These are phyloP conservation scores for Zychaea mexicana DNA, from an alignment of 371 early-diverging fungal genomes.

Conservation along the genomic window DNA sequence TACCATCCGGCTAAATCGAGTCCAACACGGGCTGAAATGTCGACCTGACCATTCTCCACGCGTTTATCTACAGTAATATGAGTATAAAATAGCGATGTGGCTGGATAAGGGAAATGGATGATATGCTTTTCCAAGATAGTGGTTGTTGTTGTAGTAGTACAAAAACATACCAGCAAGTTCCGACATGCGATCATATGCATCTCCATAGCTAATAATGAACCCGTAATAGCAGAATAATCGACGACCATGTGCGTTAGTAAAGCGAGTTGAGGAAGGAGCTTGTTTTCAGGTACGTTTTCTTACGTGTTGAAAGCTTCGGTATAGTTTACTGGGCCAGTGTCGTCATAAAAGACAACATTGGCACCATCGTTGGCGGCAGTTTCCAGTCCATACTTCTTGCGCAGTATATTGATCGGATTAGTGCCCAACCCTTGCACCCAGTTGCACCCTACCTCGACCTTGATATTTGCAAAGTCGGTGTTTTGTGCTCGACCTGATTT, in stretches of 20 bases:
- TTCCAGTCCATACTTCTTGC: conserved; percentile 34
- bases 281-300: background rate
- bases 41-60: conserved; percentile 29
- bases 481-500: conserved; percentile 43
- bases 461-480: conserved; percentile 32
- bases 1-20: conserved; percentile 40
- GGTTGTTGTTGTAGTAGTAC: background rate
- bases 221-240: too few species aligned
- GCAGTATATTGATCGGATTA: conserved; percentile 43
- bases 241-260: too few species aligned
- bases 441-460: conserved; percentile 49
- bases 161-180: conserved; percentile 29
- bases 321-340: conserved; percentile 29
- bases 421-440: conserved; percentile 56
- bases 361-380: conserved; percentile 30
- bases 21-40: conserved; percentile 39
- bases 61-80: conserved; percentile 24
- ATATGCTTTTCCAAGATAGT: too few species aligned
- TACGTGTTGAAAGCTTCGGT: conserved; percentile 20
- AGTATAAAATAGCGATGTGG: background rate
- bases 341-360: conserved; percentile 34
- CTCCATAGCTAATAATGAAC: conserved; percentile 19
- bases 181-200: conserved; percentile 24
- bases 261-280: background rate
- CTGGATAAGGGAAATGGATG: background rate